phyloP scores from a whole-genome alignment of 2,329 filamentous ascomycete genomes.

The Tolypocladium amazonense region DNA sequence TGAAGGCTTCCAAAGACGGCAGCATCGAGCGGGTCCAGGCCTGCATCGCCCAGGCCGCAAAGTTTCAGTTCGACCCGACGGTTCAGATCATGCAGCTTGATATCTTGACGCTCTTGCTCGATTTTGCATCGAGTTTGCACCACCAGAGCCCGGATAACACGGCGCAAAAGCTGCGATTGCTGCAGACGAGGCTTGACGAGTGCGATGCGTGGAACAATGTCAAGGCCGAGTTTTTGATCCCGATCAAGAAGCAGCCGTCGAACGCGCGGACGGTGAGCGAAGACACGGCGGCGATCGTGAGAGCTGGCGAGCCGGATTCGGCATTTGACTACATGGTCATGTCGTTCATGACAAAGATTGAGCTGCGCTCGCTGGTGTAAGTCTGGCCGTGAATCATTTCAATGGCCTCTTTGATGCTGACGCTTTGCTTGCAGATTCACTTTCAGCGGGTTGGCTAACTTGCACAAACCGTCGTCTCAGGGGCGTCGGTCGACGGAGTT shows the following conservation, averaged over 20 bases:
- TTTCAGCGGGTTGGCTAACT: slow-evolving; percentile 39
- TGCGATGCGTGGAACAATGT: slow-evolving; percentile 37
- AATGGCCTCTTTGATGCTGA: slow-evolving; percentile 6
- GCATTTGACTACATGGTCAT: slow-evolving; percentile 46
- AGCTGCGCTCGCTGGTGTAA: slow-evolving; percentile 45
- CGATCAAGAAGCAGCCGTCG: slow-evolving; percentile 40
- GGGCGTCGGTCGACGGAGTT: slow-evolving; percentile 25
- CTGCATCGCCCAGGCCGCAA: slow-evolving; percentile 63
- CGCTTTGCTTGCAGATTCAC: slow-evolving; percentile 31
- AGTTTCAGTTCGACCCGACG: slow-evolving; percentile 57
- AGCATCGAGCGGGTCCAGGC: slow-evolving; percentile 59
- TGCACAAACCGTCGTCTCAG: slow-evolving; percentile 25
- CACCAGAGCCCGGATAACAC: slow-evolving; percentile 48
- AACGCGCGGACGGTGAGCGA: slow-evolving; percentile 40
- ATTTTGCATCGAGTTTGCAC: slow-evolving; percentile 59
- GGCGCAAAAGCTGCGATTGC: slow-evolving; percentile 45
- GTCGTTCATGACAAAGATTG: slow-evolving; percentile 49
- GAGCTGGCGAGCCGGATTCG: slow-evolving; percentile 31
- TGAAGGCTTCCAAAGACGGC: slow-evolving; percentile 54
- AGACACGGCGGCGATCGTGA: slow-evolving; percentile 46
- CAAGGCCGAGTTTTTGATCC: slow-evolving; percentile 40
- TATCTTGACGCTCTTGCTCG: slow-evolving; percentile 54
- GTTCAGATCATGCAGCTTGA: slow-evolving; percentile 56
- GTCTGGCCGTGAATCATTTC: slow-evolving; percentile 10
- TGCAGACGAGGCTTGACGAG: slow-evolving; percentile 54